Conservation (phyloP, 768 basidiomycete genomes). For the Leucosporidium scottii region DNA sequence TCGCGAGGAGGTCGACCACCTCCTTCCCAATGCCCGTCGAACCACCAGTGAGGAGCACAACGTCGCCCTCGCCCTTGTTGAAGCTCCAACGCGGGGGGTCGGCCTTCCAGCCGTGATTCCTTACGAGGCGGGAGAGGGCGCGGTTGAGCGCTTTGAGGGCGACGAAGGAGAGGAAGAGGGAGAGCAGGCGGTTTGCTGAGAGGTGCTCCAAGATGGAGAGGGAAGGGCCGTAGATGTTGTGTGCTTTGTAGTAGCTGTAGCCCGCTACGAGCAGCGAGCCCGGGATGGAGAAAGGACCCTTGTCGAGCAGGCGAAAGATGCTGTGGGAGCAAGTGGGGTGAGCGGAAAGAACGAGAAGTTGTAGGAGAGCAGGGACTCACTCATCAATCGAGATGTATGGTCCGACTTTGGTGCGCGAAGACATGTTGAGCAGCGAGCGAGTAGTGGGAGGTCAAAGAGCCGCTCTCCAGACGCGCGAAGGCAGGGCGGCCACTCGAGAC, state of each 20-base stretch:
- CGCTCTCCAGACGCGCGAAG: too few relatives aligned
- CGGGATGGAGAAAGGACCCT: conserved; percentile 4
- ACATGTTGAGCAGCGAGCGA: too few relatives aligned
- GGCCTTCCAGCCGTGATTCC: conserved; percentile 24
- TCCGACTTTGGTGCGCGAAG: too few relatives aligned
- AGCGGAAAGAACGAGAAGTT: neutral
- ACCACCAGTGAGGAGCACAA: conserved; percentile 29
- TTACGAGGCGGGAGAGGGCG: conserved; percentile 9
- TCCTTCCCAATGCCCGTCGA: conserved; percentile 27
- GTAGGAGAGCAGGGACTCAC: neutral
- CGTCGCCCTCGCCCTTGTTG: conserved; percentile 13
- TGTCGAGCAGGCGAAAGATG: conserved; percentile 26
- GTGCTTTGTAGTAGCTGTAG: conserved; percentile 13
- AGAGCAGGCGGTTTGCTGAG: conserved; percentile 2
- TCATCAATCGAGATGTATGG: too few relatives aligned
- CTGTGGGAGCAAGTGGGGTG: neutral
- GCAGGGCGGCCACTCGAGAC: too few relatives aligned
- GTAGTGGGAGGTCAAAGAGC: too few relatives aligned
- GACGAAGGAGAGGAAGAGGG: conserved; percentile 18
- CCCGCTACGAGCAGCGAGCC: conserved; percentile 4
- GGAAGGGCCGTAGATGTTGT: neutral
- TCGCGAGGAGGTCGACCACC: conserved; percentile 21
- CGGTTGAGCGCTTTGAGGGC: conserved; percentile 19
- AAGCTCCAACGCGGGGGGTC: conserved; percentile 17
- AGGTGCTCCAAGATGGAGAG: conserved; percentile 12